A percentile compares a stretch with the other conserved stretches of the same genome.
Evolutionary conservation across 345 rosid species (phyloP).

Genomic region (Melaleuca quinquenervia): DNA sequence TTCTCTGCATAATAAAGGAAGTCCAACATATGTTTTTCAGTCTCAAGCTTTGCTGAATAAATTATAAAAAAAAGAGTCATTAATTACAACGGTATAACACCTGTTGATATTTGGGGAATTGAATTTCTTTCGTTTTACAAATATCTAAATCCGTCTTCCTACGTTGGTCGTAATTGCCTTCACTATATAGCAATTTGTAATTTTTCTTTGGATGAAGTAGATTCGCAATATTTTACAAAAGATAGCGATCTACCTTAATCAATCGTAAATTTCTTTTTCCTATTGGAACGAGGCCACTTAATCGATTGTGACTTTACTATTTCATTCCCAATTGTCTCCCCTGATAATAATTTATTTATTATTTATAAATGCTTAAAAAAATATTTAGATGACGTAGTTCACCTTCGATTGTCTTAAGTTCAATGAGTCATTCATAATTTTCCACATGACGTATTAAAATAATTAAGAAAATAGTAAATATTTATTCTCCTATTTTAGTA

Average conservation of each 20-base stretch:
- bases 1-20: no score
- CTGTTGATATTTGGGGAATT: not conserved
- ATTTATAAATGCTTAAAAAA: not conserved
- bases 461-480: no score
- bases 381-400: rapidly evolving
- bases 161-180: not conserved
- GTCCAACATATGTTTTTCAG: no score
- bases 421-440: rapidly evolving
- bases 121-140: not conserved
- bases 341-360: not conserved
- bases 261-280: not conserved
- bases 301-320: not conserved
- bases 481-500: not conserved
- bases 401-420: not conserved
- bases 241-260: not conserved
- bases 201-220: not conserved
- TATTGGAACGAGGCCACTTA: not conserved
- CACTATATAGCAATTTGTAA: not conserved
- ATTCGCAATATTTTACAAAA: not conserved
- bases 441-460: not conserved
- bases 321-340: not conserved
- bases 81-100: not conserved
- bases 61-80: not conserved
- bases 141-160: not conserved
- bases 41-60: no score